phyloP scores from a whole-genome alignment of 495 filamentous ascomycete species.

The Penicillium paradoxum region DNA sequence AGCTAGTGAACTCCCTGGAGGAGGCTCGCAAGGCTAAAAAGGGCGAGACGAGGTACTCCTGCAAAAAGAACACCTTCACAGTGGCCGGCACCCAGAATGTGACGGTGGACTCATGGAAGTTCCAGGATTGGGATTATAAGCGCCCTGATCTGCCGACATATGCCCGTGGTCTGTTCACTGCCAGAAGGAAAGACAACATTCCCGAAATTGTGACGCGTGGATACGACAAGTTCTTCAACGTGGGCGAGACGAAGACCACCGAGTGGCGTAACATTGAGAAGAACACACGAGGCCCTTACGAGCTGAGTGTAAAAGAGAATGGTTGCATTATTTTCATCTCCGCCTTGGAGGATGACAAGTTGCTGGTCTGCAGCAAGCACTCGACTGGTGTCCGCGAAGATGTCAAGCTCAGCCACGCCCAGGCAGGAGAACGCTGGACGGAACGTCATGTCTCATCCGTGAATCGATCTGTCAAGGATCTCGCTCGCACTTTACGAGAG shows the following conservation, averaged over 20 bases:
- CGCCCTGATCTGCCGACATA: slow-evolving; percentile 77
- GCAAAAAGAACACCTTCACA: slow-evolving; percentile 69
- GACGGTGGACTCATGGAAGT: slow-evolving; percentile 83
- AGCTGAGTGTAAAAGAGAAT: slow-evolving; percentile 95
- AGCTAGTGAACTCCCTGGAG: slow-evolving; percentile 55
- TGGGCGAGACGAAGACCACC: slow-evolving; percentile 70
- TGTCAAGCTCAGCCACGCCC: slow-evolving; percentile 69
- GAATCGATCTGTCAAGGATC: slow-evolving; percentile 69
- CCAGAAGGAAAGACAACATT: slow-evolving; percentile 51
- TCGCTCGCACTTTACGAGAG: slow-evolving; percentile 66
- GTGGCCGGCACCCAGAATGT: slow-evolving; percentile 56
- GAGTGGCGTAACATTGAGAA: slow-evolving; percentile 73
- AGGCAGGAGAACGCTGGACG: slow-evolving; percentile 78
- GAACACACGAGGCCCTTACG: slow-evolving; percentile 83
- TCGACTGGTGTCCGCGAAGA: slow-evolving; percentile 77
- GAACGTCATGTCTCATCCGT: slow-evolving; percentile 69
- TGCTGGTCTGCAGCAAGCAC: slow-evolving; percentile 97
- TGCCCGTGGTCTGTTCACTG: slow-evolving; percentile 89
- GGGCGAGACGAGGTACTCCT: slow-evolving; percentile 48
- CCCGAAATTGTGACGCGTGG: slow-evolving; percentile 79
- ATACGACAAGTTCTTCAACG: slow-evolving; percentile 99
- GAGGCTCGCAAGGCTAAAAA: slow-evolving; percentile 46
- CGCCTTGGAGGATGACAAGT: slow-evolving; percentile 76
- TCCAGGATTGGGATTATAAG: slow-evolving; percentile 95
- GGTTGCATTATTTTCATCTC: slow-evolving; percentile 98